Conservation (phyloP, 345 rosid species). For the Salix exigua region DNA sequence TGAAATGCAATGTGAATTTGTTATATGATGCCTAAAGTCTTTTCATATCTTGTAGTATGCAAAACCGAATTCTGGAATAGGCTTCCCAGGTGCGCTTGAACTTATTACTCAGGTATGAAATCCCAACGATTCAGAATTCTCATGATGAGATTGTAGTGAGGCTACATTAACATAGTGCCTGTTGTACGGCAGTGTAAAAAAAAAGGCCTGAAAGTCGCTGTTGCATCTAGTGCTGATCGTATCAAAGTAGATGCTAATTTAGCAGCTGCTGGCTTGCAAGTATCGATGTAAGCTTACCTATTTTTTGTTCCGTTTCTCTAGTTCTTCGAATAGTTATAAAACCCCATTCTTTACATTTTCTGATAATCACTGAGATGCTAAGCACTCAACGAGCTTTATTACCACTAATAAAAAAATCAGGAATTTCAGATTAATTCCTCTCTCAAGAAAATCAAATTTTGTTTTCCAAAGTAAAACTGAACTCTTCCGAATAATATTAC, state of each 20-base stretch:
- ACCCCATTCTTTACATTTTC: not conserved
- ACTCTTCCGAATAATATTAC: not conserved
- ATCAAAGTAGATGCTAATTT: conserved; percentile 93
- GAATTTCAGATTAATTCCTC: too few relatives aligned
- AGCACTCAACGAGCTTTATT: not conserved
- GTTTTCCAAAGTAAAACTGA: too few relatives aligned
- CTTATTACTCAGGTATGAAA: conserved; percentile 71
- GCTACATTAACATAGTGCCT: not conserved
- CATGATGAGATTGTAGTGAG: not conserved
- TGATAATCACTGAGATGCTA: not conserved
- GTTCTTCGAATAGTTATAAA: not conserved
- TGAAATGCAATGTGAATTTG: conserved; percentile 1
- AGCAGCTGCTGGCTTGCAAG: conserved; percentile 75
- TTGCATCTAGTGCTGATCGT: conserved; percentile 96
- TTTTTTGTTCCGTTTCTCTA: not conserved
- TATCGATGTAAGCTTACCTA: conserved; percentile 54
- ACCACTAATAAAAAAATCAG: not conserved
- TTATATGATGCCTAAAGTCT: conserved; percentile 1
- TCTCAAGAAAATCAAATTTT: too few relatives aligned
- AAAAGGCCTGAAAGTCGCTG: conserved; percentile 87
- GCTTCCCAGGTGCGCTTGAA: conserved; percentile 91
- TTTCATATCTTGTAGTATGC: conserved; percentile 52
- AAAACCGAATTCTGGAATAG: conserved; percentile 90
- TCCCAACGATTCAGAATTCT: not conserved
- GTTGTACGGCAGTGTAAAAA: conserved; percentile 60